Evolutionary conservation across 768 basidiomycete genomes (phyloP), one percentile per base, ranked within the genome.

Genomic region (Porphyrellus cyaneotinctus): DNA sequence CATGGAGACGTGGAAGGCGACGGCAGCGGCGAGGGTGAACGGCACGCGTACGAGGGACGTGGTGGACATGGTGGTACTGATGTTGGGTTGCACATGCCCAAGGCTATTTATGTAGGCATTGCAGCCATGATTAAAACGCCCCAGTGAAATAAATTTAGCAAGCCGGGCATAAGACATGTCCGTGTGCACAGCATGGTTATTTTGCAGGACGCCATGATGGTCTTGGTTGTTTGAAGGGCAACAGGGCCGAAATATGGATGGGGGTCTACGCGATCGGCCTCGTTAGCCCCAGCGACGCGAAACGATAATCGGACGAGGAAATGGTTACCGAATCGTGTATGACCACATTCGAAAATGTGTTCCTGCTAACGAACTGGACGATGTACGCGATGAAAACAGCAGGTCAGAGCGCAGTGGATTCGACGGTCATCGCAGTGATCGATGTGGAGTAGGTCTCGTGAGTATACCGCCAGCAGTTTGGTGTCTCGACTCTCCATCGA

Each of bases 1-100:
- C 31, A 72, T 65, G 20, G 76, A 70, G 26, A 71, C 63, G 28
- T 78, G 77, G 15, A 80, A 61, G 24, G 74, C 76, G 43, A 74
- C 49, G 59, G 75, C 75, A 17, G 75, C 70, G 17, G 73, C 64
- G 33, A 79, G 58, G 39, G 75, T 69, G 61, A 73, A 74, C 6
- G 78, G 76, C 42, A 80, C 65, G 55, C 73, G 76, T 43, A 74
- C 38, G 38, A 75, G 60, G 32, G 71, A 57, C 31, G 10, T 36
- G 30, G 10, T 36, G 30, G 70, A 58, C 26, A 18, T 44, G 28
- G 50, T 17, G 52, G 43, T 42, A 43, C 10, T 24, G 9, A 18
- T 26, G 43, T 31, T 35, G 37, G 43, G n/a, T 44, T 36, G 12
- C 11, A 14, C 17, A 13, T 4, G 6, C 14, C 24, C 2, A 14